phyloP scores from a whole-genome alignment of 331 rosid genomes.

The Acacia concinna region DNA sequence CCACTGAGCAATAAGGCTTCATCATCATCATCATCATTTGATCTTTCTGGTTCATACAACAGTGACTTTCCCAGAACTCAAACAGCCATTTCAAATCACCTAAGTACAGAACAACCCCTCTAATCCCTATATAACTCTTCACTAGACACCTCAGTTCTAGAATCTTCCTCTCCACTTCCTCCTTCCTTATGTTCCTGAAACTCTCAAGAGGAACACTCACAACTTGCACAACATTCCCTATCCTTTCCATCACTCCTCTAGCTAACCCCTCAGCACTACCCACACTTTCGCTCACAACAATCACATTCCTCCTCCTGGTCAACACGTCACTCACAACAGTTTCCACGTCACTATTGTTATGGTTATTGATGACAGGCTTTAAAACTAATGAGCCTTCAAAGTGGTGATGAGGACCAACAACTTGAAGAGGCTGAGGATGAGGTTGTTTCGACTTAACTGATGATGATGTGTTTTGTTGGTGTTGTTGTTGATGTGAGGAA shows the following conservation, averaged over 20 bases:
- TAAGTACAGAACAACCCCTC: conserved; percentile 75
- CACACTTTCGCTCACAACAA: conserved; percentile 67
- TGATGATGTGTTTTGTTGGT: conserved; percentile 25
- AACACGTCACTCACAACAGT: conserved; percentile 58
- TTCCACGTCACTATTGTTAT: conserved; percentile 44
- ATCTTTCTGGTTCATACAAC: conserved; percentile 29
- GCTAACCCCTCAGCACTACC: conserved; percentile 53
- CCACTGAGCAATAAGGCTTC: conserved; percentile 44
- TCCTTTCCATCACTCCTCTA: conserved; percentile 65
- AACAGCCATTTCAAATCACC: conserved; percentile 81
- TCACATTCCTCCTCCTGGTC: conserved; percentile 57
- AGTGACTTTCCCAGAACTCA: conserved; percentile 68
- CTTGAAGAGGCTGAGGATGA: neutral
- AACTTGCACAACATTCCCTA: conserved; percentile 65
- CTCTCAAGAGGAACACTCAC: conserved; percentile 66
- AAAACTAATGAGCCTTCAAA: neutral
- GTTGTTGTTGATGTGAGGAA: conserved; percentile 25
- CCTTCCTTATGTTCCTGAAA: conserved; percentile 57
- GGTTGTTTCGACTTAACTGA: neutral
- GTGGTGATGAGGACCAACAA: neutral
- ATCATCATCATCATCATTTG: neutral
- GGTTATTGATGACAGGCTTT: neutral
- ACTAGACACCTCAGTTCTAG: conserved; percentile 64
- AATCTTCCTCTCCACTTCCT: conserved; percentile 66
- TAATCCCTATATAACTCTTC: conserved; percentile 53